These are phyloP conservation scores for Dipteronia sinensis DNA, from an alignment of 345 rosid genomes.

Conservation along the genomic window DNA sequence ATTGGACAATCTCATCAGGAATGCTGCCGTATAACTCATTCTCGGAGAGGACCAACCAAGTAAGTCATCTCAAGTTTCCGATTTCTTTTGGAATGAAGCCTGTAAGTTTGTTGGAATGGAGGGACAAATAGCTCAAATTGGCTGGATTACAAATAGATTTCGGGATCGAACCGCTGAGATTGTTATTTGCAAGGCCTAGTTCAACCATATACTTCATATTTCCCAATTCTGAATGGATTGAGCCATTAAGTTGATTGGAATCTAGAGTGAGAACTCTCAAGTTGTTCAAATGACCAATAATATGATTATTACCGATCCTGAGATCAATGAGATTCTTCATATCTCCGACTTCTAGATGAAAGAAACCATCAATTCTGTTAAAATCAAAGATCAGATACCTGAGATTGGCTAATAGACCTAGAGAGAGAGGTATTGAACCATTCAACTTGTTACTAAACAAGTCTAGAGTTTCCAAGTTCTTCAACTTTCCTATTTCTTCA, in stretches of 20 bases:
- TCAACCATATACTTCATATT: background rate
- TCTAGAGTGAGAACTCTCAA: background rate
- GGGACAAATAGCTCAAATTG: background rate
- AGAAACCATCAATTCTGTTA: background rate
- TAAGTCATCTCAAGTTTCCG: no score
- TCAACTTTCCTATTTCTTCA: conserved; percentile 2
- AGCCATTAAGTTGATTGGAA: background rate
- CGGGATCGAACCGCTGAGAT: conserved; percentile 9
- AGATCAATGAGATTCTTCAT: background rate
- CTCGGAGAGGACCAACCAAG: no score
- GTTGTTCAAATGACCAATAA: background rate
- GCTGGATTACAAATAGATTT: background rate
- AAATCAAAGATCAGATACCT: background rate
- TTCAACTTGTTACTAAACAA: background rate
- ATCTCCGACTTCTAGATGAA: background rate
- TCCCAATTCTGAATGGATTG: background rate
- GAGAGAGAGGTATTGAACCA: conserved; percentile 17
- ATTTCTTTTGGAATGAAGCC: no score
- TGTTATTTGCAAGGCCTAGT: background rate
- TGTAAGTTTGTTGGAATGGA: conserved; percentile 6
- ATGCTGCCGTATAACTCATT: no score
- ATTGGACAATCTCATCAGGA: background rate
- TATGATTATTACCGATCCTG: background rate
- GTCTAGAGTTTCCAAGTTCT: background rate
- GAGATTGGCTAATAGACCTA: background rate